These are phyloP conservation scores for Curvularia hawaiiensis DNA, from an alignment of 2,329 filamentous ascomycete genomes.

Conservation along the genomic window DNA sequence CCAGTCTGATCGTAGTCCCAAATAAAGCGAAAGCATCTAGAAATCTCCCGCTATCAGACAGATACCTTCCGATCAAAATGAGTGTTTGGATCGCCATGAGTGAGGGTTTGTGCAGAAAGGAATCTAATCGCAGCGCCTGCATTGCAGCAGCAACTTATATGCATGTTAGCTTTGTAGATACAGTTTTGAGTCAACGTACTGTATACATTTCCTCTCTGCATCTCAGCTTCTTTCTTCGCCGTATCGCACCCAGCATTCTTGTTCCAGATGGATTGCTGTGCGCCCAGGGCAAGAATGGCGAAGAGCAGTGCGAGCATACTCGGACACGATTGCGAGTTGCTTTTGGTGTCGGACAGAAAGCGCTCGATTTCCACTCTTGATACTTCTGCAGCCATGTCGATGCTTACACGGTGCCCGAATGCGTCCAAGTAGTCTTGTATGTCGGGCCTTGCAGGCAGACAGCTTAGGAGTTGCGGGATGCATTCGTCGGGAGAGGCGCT, in stretches of 20 bases:
- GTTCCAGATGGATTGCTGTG: constrained; percentile 54
- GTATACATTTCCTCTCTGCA: constrained; percentile 51
- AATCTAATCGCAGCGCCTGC: constrained; percentile 56
- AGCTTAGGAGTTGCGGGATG: constrained; percentile 44
- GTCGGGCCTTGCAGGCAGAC: constrained; percentile 49
- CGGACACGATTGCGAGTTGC: constrained; percentile 52
- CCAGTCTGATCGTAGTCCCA: constrained; percentile 55
- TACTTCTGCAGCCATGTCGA: constrained; percentile 52
- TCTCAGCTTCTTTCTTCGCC: constrained; percentile 45
- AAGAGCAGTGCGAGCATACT: constrained; percentile 57
- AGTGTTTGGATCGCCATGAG: constrained; percentile 54
- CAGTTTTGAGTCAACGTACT: constrained; percentile 41
- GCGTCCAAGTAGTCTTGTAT: constrained; percentile 48
- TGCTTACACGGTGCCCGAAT: constrained; percentile 51
- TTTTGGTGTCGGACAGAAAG: constrained; percentile 50
- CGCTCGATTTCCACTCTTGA: constrained; percentile 52
- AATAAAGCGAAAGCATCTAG: constrained; percentile 58
- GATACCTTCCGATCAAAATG: constrained; percentile 55
- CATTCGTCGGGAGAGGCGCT: constrained; percentile 41
- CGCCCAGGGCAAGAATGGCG: constrained; percentile 53
- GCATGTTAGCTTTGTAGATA: constrained; percentile 2
- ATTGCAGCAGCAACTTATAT: constrained; percentile 54
- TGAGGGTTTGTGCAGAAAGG: constrained; percentile 56
- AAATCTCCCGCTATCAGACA: constrained; percentile 57
- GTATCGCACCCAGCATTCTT: constrained; percentile 44